phyloP scores from a whole-genome alignment of 73 alveolate species.

The Uronychia setigera region DNA sequence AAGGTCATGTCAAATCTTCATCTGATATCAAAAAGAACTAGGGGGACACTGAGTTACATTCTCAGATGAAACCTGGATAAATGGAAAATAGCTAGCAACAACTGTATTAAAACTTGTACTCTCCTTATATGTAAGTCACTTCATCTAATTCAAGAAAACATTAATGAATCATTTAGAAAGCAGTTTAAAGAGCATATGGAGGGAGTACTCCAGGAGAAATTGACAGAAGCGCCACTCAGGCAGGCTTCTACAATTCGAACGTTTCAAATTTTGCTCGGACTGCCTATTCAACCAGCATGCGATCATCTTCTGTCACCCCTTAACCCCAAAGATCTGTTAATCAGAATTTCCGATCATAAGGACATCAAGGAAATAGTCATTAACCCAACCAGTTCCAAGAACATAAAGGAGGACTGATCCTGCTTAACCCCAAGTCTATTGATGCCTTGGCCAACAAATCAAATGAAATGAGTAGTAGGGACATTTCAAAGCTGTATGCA shows the following conservation, averaged over 20 bases:
- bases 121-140: neutral
- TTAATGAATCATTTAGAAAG: neutral
- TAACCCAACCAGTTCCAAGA: no score
- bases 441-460: neutral
- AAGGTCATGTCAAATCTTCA: no score
- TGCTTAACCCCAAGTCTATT: no score
- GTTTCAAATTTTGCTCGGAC: neutral
- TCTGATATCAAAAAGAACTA: no score
- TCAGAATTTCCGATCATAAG: no score
- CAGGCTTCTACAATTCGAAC: no score
- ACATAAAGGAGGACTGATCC: no score
- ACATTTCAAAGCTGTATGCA: slow-evolving; percentile 22
- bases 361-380: no score
- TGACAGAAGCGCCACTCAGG: neutral
- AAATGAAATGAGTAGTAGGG: slow-evolving; percentile 6
- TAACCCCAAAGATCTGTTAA: neutral
- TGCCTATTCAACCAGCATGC: neutral
- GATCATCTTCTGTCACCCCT: neutral
- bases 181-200: neutral
- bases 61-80: no score
- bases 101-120: neutral
- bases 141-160: neutral
- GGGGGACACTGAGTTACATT: no score
- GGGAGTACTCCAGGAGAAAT: neutral
- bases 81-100: no score